Base-by-base conservation (phyloP, 306 rosid genomes). In the Purshia tridentata region DNA sequence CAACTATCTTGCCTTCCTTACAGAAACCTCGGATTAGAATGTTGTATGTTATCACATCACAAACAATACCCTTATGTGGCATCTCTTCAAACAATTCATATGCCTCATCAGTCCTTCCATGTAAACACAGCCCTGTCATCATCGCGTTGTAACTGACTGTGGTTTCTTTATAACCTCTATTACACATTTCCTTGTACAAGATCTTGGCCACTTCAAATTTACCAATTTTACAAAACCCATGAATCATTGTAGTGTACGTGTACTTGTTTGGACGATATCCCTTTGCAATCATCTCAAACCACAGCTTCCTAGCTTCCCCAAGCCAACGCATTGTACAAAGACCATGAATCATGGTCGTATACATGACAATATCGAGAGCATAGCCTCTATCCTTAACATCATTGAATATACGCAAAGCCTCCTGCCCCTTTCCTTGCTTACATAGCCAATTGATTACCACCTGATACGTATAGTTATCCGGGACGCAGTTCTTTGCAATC, bases 381-480 rank as follows among this genome's bases (percentile, higher is more conserved):
- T 88, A 90, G 47, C 98, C 94, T 69, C 98, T 86, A n/a, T 84
- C 85, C 85, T 85, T 90, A 40, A 90, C 91, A 84, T 83, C 90
- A 53, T 88, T 78, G 62, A 90, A 92, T 70, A 90, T 77, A 64
- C 82, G 77, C 18, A 84, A 88, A 51, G 78, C 86, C 80, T 84
- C 88, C 14, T 20, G 22, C 49, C 35, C 64, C 72, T 72, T 83
- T 58, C 70, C 40, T 35, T 78, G 75, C 85, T 81, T 85, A 80
- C 91, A 78, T 49, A 90, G 81, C 49, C 91, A 87, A 79, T 72
- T 60, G 65, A 92, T 85, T 74, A 92, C 73, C 81, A 76, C 81
- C 70, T 84, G 95, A 67, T 86, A 92, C 1, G 92, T 84, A 78
- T 39, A 80, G 65, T 79, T 70, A 80, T 86, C 87, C 0, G 81